Conservation (phyloP, 768 basidiomycete species). For the Kwoniella heveanensis region DNA sequence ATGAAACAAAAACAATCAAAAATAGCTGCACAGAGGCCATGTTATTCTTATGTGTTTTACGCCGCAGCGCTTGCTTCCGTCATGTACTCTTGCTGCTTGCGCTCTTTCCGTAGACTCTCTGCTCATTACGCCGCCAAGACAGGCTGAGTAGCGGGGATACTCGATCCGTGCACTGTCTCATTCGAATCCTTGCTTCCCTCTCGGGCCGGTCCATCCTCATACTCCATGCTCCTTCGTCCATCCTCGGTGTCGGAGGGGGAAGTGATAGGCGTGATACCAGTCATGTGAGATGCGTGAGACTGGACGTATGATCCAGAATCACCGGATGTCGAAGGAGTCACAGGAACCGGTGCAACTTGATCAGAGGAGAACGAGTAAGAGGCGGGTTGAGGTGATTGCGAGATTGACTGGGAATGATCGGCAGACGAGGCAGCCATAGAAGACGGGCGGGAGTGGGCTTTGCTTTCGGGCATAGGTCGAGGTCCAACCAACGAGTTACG, state of each 20-base stretch:
- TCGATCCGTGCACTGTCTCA: slow-evolving; percentile 14
- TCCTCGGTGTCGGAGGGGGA: slow-evolving; percentile 18
- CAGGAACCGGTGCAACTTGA: neutral
- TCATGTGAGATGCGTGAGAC: slow-evolving; percentile 4
- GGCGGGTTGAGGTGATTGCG: neutral
- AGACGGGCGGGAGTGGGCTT: slow-evolving; percentile 6
- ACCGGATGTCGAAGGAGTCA: slow-evolving; percentile 20
- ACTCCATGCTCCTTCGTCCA: slow-evolving; percentile 2
- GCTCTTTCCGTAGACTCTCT: no score
- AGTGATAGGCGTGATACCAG: slow-evolving; percentile 18
- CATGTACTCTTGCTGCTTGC: no score
- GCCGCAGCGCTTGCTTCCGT: no score
- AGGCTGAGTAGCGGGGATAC: neutral
- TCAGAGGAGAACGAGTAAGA: neutral
- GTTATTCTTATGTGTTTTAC: neutral
- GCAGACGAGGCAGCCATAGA: slow-evolving; percentile 3
- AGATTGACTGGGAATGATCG: neutral
- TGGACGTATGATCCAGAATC: slow-evolving; percentile 19
- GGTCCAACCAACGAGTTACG: slow-evolving; percentile 24
- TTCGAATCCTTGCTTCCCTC: slow-evolving; percentile 18
- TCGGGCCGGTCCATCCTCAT: neutral
- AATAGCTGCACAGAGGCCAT: no score
- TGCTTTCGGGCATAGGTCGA: slow-evolving; percentile 22
- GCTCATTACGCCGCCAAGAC: neutral
- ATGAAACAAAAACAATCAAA: neutral